Evolutionary conservation across 352 stramenopile species (phyloP).

Genomic region (Thraustochytrium sp.): DNA sequence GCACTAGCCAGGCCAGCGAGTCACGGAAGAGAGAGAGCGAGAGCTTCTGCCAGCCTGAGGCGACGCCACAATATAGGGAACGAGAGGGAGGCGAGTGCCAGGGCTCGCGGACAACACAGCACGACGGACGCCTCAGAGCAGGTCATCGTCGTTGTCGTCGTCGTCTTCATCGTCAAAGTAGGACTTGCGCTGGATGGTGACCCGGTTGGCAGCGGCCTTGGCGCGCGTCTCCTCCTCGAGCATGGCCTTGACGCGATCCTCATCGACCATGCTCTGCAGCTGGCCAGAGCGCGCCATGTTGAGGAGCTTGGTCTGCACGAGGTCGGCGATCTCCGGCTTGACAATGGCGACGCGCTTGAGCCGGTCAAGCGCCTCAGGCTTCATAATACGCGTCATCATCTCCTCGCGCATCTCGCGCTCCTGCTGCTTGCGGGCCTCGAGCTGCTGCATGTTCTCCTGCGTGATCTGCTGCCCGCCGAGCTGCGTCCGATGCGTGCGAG

Average conservation of each 20-base stretch:
- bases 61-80: background rate
- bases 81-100: background rate
- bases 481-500: background rate
- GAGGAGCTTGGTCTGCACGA: slow-evolving; percentile 5
- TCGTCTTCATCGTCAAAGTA: slow-evolving; percentile 20
- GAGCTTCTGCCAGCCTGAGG: too few species aligned
- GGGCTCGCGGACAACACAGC: background rate
- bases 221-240: background rate
- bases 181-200: slow-evolving; percentile 36
- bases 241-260: slow-evolving; percentile 22
- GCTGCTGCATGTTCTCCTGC: slow-evolving; percentile 41
- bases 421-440: slow-evolving; percentile 31
- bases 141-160: slow-evolving; percentile 30
- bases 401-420: slow-evolving; percentile 27
- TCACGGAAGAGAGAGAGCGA: too few species aligned
- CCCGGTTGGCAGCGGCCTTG: background rate
- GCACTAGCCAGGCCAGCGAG: too few species aligned
- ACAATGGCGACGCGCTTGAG: slow-evolving; percentile 28
- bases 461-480: slow-evolving; percentile 30
- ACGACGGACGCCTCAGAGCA: background rate
- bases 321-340: slow-evolving; percentile 20
- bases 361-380: slow-evolving; percentile 8
- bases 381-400: background rate
- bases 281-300: slow-evolving; percentile 16
- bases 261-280: background rate